phyloP scores from a whole-genome alignment of 2,329 filamentous ascomycete genomes.

The Zasmidium cellare region DNA sequence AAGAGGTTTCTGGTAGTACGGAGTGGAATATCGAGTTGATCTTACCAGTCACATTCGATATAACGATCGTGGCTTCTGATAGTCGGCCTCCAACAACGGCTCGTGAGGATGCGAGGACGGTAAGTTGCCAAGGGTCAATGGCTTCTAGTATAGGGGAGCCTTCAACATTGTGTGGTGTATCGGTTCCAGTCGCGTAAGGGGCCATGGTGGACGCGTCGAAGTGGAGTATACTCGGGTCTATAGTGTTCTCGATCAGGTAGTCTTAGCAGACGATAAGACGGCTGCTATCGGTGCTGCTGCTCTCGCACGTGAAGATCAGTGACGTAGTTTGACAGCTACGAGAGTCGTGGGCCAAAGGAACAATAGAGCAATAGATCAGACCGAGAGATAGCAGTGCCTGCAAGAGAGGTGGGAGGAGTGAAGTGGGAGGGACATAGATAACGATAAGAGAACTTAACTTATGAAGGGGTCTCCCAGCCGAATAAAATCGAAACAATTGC shows the following conservation, averaged over 20 bases:
- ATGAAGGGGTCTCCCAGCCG: conserved; percentile 10
- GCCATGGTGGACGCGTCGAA: conserved; percentile 24
- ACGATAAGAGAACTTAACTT: neutral
- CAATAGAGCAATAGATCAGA: neutral
- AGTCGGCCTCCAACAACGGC: conserved; percentile 76
- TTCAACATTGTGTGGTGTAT: conserved; percentile 24
- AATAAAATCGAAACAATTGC: conserved; percentile 6
- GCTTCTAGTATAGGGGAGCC: conserved; percentile 16
- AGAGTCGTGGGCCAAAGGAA: neutral
- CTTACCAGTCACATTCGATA: conserved; percentile 79
- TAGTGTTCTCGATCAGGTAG: neutral
- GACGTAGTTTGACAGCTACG: conserved; percentile 1
- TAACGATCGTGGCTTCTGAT: conserved; percentile 77
- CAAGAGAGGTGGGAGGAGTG: conserved; percentile 6
- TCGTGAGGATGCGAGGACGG: conserved; percentile 79
- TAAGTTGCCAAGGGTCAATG: conserved; percentile 46
- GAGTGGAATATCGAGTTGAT: conserved; percentile 74
- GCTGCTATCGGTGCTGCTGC: no score
- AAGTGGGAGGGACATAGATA: conserved; percentile 14
- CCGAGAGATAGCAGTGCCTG: neutral
- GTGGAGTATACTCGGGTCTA: neutral
- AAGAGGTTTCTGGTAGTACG: conserved; percentile 72
- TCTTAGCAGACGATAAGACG: neutral
- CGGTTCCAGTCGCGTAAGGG: conserved; percentile 31
- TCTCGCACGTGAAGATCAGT: neutral